Evolutionary conservation across 2,329 filamentous ascomycete genomes (phyloP), one percentile per base, ranked within the genome.

Genomic region (Chaetomium olivaceum): DNA sequence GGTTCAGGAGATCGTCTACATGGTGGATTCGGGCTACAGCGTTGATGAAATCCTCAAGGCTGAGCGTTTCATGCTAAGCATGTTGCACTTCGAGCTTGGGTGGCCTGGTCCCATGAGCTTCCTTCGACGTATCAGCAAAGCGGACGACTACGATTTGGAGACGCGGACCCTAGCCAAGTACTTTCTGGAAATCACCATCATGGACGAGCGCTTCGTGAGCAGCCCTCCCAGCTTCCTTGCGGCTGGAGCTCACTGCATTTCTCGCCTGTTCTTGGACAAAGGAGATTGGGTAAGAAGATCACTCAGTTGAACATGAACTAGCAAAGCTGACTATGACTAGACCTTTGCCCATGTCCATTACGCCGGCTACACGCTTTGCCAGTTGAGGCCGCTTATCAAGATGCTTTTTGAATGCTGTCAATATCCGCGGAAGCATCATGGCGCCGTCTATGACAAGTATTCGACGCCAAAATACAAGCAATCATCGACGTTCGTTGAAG

Each of bases 41-140:
- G 85, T 87, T 19, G 93, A 97, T 64, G 95, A 98, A 80, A 94
- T 99, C 64, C 85, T 98, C 70, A 97, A 98, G 81, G 95, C 95
- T 0, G 95, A 99, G 80, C 89, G 93, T 14, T 98, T 97, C 81
- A 99, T 99, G 93, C 86, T 99, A 60, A 96, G 88, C 78, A 96
- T 97, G 90, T 87, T 99, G 62, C 87, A 92, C 73, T 99, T 97
- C 75, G 93, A 97, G 79, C 87, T 99, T 62, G 95, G 95, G 61
- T 98, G 92, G 90, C 95, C 95, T n/a, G 95, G 95, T 52, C 95
- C 95, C 1, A 97, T 99, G 94, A 97, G 93, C 81, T 99, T 99
- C 80, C 84, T 99, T 68, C 88, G 95, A 67, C 89, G 94, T 64
- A 95, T 98, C 78, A 98, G 94, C 88, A 98, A 98, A 81, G 95